Conservation (phyloP, 108 stramenopile species). For the Nitzschia palea region DNA sequence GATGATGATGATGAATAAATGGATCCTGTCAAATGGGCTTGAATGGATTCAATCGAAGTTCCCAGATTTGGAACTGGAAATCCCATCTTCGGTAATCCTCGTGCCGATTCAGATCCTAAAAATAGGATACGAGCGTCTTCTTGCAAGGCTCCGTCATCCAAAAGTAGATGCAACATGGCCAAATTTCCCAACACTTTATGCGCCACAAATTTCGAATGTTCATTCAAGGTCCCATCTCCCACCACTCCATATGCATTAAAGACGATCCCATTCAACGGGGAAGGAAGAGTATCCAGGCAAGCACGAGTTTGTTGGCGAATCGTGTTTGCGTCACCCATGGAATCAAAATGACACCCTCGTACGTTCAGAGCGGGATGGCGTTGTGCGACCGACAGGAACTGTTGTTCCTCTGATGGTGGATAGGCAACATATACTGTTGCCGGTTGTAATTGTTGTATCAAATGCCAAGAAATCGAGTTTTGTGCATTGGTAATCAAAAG, state of each 20-base stretch:
- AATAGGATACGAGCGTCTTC: background rate
- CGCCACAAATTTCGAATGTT: background rate
- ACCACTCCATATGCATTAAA: background rate
- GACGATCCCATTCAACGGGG: background rate
- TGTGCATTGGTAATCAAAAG: background rate
- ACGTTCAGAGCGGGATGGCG: background rate
- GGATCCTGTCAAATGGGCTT: background rate
- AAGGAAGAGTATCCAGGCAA: too few relatives aligned
- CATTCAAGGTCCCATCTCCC: background rate
- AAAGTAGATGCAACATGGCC: background rate
- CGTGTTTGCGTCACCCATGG: too few relatives aligned
- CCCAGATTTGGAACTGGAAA: conserved; percentile 13
- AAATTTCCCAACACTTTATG: background rate
- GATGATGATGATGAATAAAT: too few relatives aligned
- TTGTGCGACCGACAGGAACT: too few relatives aligned
- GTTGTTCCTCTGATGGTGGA: background rate
- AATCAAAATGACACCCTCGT: background rate
- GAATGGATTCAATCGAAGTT: background rate
- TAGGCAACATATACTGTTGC: background rate
- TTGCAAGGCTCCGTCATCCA: background rate
- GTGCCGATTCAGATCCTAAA: conserved; percentile 22
- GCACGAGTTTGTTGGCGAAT: background rate
- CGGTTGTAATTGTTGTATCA: background rate
- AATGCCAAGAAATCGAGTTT: background rate
- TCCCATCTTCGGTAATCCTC: conserved; percentile 23